phyloP scores from a whole-genome alignment of 1,139 yeast species.

The Saccharomycopsis phalli region DNA sequence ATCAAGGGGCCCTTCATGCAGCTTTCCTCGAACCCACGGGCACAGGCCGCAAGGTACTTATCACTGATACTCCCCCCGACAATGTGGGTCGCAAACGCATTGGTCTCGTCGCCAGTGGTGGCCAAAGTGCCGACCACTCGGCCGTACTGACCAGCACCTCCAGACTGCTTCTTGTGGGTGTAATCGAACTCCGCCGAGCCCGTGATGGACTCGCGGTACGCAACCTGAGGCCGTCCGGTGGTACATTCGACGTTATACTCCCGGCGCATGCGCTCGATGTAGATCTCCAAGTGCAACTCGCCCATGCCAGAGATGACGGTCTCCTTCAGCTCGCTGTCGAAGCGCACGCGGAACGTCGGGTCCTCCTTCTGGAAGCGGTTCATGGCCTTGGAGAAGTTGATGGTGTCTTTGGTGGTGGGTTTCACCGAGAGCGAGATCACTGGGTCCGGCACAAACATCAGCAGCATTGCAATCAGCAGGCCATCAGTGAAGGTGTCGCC shows the following conservation, averaged over 20 bases:
- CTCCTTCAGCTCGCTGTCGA: conserved; percentile 87
- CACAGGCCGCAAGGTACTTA: conserved; percentile 89
- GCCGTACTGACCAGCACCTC: conserved; percentile 99
- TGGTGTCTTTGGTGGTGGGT: conserved; percentile 81
- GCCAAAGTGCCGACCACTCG: conserved; percentile 84
- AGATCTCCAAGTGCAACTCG: conserved; percentile 91
- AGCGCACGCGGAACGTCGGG: conserved; percentile 92
- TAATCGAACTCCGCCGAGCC: conserved; percentile 73
- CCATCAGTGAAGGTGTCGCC: conserved; percentile 97
- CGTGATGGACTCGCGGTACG: conserved; percentile 90
- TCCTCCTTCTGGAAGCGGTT: conserved; percentile 97
- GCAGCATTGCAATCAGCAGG: conserved; percentile 78
- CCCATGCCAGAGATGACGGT: conserved; percentile 99
- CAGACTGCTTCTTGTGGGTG: conserved; percentile 95
- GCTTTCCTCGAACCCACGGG: conserved; percentile 91
- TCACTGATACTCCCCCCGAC: conserved; percentile 98
- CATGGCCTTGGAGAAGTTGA: conserved; percentile 90
- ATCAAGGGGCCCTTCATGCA: conserved; percentile 94
- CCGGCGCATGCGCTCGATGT: conserved; percentile 95
- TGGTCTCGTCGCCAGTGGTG: conserved; percentile 48
- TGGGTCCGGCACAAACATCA: conserved; percentile 98
- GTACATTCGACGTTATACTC: conserved; percentile 94
- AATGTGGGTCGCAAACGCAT: conserved; percentile 74
- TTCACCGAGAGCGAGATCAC: conserved; percentile 87
- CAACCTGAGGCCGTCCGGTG: conserved; percentile 96